Base-by-base conservation (phyloP, 2,329 filamentous ascomycete species). In the Remersonia thermophila region DNA sequence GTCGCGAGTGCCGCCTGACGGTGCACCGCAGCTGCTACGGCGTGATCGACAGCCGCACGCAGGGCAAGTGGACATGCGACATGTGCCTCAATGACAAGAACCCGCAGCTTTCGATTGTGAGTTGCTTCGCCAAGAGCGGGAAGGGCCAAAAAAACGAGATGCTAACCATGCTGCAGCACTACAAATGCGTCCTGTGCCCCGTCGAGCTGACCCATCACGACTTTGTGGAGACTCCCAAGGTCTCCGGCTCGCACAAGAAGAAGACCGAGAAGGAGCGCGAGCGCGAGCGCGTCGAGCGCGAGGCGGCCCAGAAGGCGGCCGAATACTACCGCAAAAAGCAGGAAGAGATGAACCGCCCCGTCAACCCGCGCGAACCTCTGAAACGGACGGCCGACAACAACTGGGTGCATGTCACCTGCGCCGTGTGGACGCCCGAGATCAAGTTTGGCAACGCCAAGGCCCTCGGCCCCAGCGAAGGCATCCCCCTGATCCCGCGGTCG, bases 331-430 rank as follows among this genome's bases (percentile, higher is more conserved):
- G 76, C 28, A 81, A 81, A 54, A 79, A 76, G 52, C 89, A 98
- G 58, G 75, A 84, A 52, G 81, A 89, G 42, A 75, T 80, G 50
- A 85, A 86, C 47, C 81, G 87, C 32, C 89, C 91, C 1, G 60
- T 80, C 26, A 74, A 84, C 45, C 91, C 91, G 17, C 76, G 91
- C 32, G 91, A 96, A 55, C 81, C 91, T 3, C 65, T 98, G 44
- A 98, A 98, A 61, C 77, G 84, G 33, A 98, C 91, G 0, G 83
- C 82, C 3, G 86, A 93, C 55, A 96, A 96, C 61, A 96, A 96
- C 53, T 98, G 91, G 91, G 84, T 95, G 12, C 91, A 98, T 55
- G 85, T 96, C 18, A 80, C 81, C 27, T 98, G 91, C 53, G 87
- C 91, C 1, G 67, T 94, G 13, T 96, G 84, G 77, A 87, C 82